phyloP scores from a whole-genome alignment of 1,284 basidiomycete genomes.

The Neonothopanus nambi region DNA sequence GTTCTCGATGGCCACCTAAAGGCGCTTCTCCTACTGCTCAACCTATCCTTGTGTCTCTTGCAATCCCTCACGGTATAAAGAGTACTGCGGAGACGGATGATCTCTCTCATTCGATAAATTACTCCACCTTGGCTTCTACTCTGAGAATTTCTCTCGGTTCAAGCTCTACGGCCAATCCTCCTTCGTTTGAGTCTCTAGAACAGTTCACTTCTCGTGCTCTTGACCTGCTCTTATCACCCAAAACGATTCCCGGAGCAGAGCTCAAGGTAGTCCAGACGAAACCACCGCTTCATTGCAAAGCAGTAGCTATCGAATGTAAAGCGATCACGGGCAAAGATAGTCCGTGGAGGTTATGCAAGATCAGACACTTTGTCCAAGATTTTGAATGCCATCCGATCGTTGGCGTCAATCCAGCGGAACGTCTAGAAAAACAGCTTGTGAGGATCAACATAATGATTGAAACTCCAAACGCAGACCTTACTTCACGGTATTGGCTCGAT shows the following conservation, averaged over 20 bases:
- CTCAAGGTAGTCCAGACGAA: slow-evolving; percentile 51
- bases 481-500: slow-evolving; percentile 27
- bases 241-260: slow-evolving; percentile 26
- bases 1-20: slow-evolving; percentile 43
- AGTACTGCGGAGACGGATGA: slow-evolving; percentile 57
- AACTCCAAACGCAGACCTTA: slow-evolving; percentile 23
- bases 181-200: slow-evolving; percentile 42
- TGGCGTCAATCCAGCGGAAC: slow-evolving; percentile 75
- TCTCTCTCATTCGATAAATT: slow-evolving; percentile 59
- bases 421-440: slow-evolving; percentile 70
- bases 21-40: slow-evolving; percentile 42
- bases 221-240: slow-evolving; percentile 39
- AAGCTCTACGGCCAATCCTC: slow-evolving; percentile 17
- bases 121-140: slow-evolving; percentile 44
- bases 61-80: slow-evolving; percentile 56
- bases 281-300: slow-evolving; percentile 53
- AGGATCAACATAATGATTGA: slow-evolving; percentile 55
- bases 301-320: slow-evolving; percentile 43
- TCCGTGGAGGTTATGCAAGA: slow-evolving; percentile 24
- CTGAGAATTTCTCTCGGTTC: slow-evolving; percentile 22
- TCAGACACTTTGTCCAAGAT: slow-evolving; percentile 45
- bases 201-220: slow-evolving; percentile 43
- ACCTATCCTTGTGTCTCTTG: slow-evolving; percentile 57
- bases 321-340: slow-evolving; percentile 27
- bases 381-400: slow-evolving; percentile 63